Conservation (phyloP, 768 basidiomycete species). For the Calocybe gangraenosa region DNA sequence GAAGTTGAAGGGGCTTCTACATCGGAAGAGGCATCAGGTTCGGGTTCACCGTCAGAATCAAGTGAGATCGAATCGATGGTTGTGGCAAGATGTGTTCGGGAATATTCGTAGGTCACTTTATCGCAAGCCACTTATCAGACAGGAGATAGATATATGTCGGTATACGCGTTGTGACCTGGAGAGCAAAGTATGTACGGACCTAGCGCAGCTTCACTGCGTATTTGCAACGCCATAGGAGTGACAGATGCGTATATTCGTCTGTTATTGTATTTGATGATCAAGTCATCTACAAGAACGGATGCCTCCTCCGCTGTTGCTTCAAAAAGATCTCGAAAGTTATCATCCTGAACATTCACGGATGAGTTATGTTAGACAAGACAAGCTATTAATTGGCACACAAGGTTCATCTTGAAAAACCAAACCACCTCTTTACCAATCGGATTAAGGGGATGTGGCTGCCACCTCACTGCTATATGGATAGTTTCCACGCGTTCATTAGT, state of each 20-base stretch:
- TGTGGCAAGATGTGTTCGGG: slow-evolving; percentile 32
- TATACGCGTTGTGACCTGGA: neutral
- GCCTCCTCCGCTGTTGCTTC: slow-evolving; percentile 64
- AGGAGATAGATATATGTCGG: neutral
- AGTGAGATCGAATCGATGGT: slow-evolving; percentile 4
- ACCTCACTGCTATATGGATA: slow-evolving; percentile 54
- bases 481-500: slow-evolving; percentile 27
- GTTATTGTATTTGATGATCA: slow-evolving; percentile 59
- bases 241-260: slow-evolving; percentile 67
- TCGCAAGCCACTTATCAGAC: slow-evolving; percentile 58
- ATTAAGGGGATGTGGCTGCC: slow-evolving; percentile 63
- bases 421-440: slow-evolving; percentile 29
- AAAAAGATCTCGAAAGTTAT: slow-evolving; percentile 61
- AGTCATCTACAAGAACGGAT: slow-evolving; percentile 39
- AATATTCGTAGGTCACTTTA: slow-evolving; percentile 56
- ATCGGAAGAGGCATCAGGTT: slow-evolving; percentile 11
- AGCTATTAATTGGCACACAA: slow-evolving; percentile 13
- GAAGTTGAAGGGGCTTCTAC: slow-evolving; percentile 15
- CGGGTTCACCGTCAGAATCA: slow-evolving; percentile 2
- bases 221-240: slow-evolving; percentile 58
- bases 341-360: slow-evolving; percentile 40
- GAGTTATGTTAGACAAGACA: neutral
- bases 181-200: slow-evolving; percentile 44
- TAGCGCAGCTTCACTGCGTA: slow-evolving; percentile 67
- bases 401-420: slow-evolving; percentile 53